Evolutionary conservation across 2,329 filamentous ascomycete species (phyloP).

Genomic region (Sclerotinia trifoliorum): DNA sequence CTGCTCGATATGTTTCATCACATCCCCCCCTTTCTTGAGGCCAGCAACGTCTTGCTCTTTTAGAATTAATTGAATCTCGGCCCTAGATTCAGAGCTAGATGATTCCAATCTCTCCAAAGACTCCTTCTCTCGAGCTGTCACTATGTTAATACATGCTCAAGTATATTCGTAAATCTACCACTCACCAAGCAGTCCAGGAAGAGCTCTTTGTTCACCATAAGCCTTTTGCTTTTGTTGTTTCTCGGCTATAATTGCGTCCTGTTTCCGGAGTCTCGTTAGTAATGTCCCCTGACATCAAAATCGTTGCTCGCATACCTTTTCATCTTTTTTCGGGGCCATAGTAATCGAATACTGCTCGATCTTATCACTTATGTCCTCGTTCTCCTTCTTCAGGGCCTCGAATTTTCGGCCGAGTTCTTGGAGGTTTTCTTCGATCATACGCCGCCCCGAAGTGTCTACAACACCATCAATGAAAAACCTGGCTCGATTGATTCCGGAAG

Average conservation of each 20-base stretch:
- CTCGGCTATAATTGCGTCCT: constrained; percentile 55
- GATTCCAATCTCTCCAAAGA: constrained; percentile 38
- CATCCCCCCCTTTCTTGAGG: constrained; percentile 55
- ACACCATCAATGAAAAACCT: constrained; percentile 75
- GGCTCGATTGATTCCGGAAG: constrained; percentile 60
- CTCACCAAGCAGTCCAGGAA: constrained; percentile 72
- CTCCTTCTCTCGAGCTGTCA: constrained; percentile 42
- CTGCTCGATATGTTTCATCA: constrained; percentile 54
- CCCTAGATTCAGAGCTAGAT: constrained; percentile 44
- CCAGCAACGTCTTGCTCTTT: constrained; percentile 55
- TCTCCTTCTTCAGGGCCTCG: constrained; percentile 31
- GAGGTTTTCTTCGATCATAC: constrained; percentile 56
- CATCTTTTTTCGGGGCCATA: constrained; percentile 37
- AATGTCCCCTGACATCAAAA: background rate
- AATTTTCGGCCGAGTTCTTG: constrained; percentile 34
- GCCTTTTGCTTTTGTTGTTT: constrained; percentile 68
- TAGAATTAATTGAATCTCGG: constrained; percentile 50
- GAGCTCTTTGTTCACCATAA: constrained; percentile 60
- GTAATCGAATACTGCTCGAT: constrained; percentile 43
- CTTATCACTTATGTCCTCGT: constrained; percentile 25
- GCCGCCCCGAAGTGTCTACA: constrained; percentile 65
- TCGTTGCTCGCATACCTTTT: constrained; percentile 43
- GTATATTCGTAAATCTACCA: background rate
- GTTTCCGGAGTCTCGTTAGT: constrained; percentile 1
- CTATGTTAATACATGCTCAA: constrained; percentile 29